Conservation (phyloP, 352 stramenopile genomes). For the Pythium dissimile region DNA sequence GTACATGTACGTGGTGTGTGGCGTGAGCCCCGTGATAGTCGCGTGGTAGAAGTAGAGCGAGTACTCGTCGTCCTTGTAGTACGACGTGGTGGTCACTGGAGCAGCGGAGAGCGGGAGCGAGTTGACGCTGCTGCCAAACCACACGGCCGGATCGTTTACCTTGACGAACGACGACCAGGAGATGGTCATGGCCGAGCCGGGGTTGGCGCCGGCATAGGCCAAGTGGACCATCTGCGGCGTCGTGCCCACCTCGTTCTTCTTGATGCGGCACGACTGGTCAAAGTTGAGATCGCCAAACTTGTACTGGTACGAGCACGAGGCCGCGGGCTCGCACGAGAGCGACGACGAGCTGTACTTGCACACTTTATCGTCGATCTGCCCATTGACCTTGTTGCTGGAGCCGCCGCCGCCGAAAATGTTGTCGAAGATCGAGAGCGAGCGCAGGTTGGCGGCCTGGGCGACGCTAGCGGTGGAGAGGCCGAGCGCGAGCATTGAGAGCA, state of each 20-base stretch:
- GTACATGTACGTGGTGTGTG: conserved; percentile 41
- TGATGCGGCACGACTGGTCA: conserved; percentile 18
- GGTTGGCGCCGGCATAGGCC: conserved; percentile 33
- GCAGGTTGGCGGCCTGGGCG: background rate
- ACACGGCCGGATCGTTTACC: conserved; percentile 31
- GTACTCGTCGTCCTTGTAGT: conserved; percentile 46
- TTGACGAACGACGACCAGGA: conserved; percentile 38
- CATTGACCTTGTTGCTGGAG: background rate
- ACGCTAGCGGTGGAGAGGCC: background rate
- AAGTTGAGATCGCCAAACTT: conserved; percentile 16
- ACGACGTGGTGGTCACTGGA: conserved; percentile 16
- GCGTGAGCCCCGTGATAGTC: conserved; percentile 28
- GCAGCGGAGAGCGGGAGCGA: conserved; percentile 17
- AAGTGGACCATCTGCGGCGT: conserved; percentile 45
- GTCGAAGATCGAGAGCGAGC: background rate
- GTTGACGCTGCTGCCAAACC: conserved; percentile 23
- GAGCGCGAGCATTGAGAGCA: background rate
- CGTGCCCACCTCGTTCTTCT: background rate
- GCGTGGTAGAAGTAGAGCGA: conserved; percentile 44
- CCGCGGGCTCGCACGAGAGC: conserved; percentile 1
- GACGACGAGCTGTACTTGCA: conserved; percentile 4
- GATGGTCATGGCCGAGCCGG: conserved; percentile 38
- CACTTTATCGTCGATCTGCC: background rate
- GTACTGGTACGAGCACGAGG: conserved; percentile 14
- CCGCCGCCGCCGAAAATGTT: background rate